Base-by-base conservation (phyloP, 257 asterid species). In the Ilex aquifolium region DNA sequence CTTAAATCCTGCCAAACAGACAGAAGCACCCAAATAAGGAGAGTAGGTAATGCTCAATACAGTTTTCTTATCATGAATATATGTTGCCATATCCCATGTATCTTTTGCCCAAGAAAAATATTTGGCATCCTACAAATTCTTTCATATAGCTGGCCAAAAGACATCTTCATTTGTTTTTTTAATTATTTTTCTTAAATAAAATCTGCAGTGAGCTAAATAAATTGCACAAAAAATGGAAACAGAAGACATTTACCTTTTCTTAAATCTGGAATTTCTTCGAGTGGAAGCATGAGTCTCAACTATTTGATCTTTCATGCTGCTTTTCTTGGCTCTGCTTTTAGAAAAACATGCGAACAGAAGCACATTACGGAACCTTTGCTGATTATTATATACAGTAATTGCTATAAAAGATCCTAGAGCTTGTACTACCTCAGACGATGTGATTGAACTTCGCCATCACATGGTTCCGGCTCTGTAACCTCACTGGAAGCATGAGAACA, bases 391-490 rank as follows among this genome's bases (percentile, higher is more conserved):
- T 53, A 15, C 2, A 53, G 8, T 6, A 2, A 53, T 53, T 6
- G 4, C 7, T 21, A 53, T 17, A 53, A 14, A 51, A 52, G 16
- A 13, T 7, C 15, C 42, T 49, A 44, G 56, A 66, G 65, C 32
- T 53, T 39, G 42, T 54, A 61, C 64, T 67, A 78, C 94, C 85
- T 76, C 30, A 73, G 46, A 31, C 36, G 69, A 62, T 86, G 75
- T 0, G 88, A 87, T 67, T 85, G 88, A 76, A 82, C 88, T 82
- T 89, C 98, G 56, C 75, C 80, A 52, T 79, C 91, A 49, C 70
- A 80, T 69, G 56, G 6, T 54, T 76, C 84, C 60, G 72, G 13
- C 65, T 77, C 86, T 16, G 87, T 70, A 72, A 79, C 69, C 75
- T 77, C 91, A 70, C 95, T 79, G 6, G 86, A 74, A 70, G 70